Base-by-base conservation (phyloP, 805 yeast genomes). In the Candida caryicola region DNA sequence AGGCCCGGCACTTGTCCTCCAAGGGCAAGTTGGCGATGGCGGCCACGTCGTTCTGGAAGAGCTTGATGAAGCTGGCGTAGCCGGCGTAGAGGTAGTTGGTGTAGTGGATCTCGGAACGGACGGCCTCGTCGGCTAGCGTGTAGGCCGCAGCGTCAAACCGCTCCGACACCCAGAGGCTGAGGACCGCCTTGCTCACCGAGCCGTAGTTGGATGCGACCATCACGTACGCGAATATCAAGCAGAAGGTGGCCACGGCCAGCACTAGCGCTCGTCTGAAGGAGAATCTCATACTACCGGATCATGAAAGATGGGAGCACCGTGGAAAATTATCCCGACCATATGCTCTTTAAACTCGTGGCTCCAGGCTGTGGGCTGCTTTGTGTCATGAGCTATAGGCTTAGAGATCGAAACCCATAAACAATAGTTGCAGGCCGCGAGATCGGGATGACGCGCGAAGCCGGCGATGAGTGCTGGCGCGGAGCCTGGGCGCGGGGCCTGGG, bases 1-100 rank as follows among this genome's bases (percentile, higher is more conserved):
- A 59, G 2, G 32, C 40, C 6, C 36, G 30, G 40, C 69, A 64
- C 32, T 47, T 51, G 7, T 59, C 59, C 6, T 43, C 29, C n/a
- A 55, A 23, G 3, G 54, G 47, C 3, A 31, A 34, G 2, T 34
- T 15, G 19, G 41, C 37, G 30, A 53, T 37, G 10, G 16, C 17
- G 3, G 33, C 40, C 3, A 29, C 9, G 23, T 41, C 37, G 26
- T 39, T 33, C 13, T 29, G 33, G 19, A 26, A 44, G 2, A 37
- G 26, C 14, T 30, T 15, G 5, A 45, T 23, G 45, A 57, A 56
- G 4, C 49, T 42, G 3, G 53, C 47, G 36, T 49, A 54, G 4
- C 49, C 49, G 3, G 47, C 27, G 37, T 36, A 59, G 31, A 48
- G 37, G 38, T 58, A 60, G 8, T 57, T 57, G 23, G 56, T 31